phyloP scores from a whole-genome alignment of 306 rosid genomes.

The Cicer pinnatifidum region DNA sequence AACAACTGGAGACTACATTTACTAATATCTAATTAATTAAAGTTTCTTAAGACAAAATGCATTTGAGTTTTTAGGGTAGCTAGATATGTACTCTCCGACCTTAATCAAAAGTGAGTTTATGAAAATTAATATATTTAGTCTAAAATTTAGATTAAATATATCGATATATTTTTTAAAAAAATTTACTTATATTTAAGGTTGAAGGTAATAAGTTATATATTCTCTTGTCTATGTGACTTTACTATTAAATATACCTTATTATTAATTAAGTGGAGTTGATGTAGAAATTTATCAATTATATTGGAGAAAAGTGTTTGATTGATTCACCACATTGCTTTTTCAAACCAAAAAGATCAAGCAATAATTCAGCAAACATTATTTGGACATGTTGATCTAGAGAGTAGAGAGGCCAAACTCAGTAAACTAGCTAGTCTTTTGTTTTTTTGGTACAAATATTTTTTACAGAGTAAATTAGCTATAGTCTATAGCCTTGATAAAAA shows the following conservation, averaged over 20 bases:
- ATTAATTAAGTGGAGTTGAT: background rate
- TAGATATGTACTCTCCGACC: background rate
- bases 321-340: background rate
- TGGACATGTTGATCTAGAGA: constrained; percentile 24
- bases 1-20: background rate
- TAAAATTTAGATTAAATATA: too few relatives aligned
- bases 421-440: background rate
- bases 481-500: constrained; percentile 28
- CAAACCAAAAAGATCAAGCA: constrained; percentile 22
- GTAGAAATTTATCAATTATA: background rate
- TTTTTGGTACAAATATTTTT: too few relatives aligned
- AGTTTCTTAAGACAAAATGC: background rate
- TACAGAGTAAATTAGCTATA: background rate
- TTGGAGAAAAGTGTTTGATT: background rate
- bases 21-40: background rate
- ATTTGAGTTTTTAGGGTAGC: background rate
- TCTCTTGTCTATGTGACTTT: background rate
- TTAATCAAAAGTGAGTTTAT: too few relatives aligned
- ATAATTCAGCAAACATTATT: constrained; percentile 25
- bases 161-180: too few relatives aligned
- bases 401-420: constrained; percentile 18
- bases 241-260: background rate
- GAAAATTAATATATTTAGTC: too few relatives aligned
- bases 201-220: background rate
- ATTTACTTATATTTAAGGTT: too few relatives aligned